Percentiles rank a stretch among this genome's conserved stretches.
phyloP scores from a whole-genome alignment of 2,329 filamentous ascomycete genomes.

The Ceratocystis ficicola region DNA sequence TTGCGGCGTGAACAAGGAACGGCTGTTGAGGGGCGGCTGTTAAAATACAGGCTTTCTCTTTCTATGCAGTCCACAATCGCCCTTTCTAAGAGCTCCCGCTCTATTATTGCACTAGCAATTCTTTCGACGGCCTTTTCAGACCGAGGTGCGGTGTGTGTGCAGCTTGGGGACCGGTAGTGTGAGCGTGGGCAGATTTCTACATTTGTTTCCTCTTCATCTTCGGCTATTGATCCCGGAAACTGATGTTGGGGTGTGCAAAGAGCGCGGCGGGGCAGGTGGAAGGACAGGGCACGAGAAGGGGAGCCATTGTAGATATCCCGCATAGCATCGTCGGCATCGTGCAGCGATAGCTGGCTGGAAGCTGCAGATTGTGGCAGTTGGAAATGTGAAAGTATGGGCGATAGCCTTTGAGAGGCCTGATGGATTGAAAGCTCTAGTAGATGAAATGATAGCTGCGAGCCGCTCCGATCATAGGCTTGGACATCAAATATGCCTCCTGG shows the following conservation, averaged over 20 bases:
- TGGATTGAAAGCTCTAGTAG: conserved; percentile 46
- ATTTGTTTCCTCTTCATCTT: background rate
- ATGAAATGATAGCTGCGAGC: conserved; percentile 35
- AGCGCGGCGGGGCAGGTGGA: conserved; percentile 40
- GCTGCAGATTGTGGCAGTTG: conserved; percentile 27
- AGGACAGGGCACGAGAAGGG: conserved; percentile 34
- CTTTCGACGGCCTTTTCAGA: conserved; percentile 43
- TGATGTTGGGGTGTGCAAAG: conserved; percentile 24
- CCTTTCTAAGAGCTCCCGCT: conserved; percentile 46
- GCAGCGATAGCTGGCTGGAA: conserved; percentile 13
- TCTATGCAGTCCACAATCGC: conserved; percentile 50
- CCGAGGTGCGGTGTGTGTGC: conserved; percentile 36
- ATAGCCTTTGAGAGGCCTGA: conserved; percentile 35
- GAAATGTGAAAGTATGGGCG: conserved; percentile 45
- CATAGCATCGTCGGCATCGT: conserved; percentile 11
- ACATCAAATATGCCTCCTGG: background rate
- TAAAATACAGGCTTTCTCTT: conserved; percentile 45
- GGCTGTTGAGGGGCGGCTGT: conserved; percentile 42
- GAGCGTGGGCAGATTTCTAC: conserved; percentile 30
- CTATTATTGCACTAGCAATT: conserved; percentile 45
- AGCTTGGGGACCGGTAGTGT: conserved; percentile 32
- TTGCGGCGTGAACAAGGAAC: conserved; percentile 31
- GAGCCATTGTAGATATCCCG: conserved; percentile 10
- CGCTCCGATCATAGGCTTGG: conserved; percentile 17
- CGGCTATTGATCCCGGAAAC: background rate